These are phyloP conservation scores for Tylopilus cervinicoccineus DNA, from an alignment of 768 basidiomycete species.

Conservation along the genomic window DNA sequence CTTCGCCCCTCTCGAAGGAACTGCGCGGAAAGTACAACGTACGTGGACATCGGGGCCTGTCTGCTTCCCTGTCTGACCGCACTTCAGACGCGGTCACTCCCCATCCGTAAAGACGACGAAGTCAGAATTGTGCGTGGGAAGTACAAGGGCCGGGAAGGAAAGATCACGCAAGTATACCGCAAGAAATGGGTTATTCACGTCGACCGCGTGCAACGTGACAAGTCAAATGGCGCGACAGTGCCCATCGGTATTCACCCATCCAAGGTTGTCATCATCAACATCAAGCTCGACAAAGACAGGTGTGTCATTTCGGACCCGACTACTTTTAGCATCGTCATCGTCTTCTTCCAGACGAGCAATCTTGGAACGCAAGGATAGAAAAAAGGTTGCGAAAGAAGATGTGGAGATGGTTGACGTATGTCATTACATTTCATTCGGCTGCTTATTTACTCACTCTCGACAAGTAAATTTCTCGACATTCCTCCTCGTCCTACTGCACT, in stretches of 20 bases:
- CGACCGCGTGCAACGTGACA: conserved; percentile 96
- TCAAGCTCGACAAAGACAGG: conserved; percentile 94
- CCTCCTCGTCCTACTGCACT: conserved; percentile 15
- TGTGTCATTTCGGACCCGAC: conserved; percentile 26
- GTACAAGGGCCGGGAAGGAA: conserved; percentile 98
- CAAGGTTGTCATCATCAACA: conserved; percentile 90
- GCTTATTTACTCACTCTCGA: conserved; percentile 11
- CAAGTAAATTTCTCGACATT: conserved; percentile 21
- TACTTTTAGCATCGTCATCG: neutral
- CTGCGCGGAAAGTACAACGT: conserved; percentile 90
- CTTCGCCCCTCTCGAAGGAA: conserved; percentile 92
- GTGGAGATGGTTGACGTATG: conserved; percentile 81
- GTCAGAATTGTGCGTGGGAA: conserved; percentile 95
- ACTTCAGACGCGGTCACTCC: conserved; percentile 72
- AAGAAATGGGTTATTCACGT: conserved; percentile 99
- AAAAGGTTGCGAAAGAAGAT: conserved; percentile 58
- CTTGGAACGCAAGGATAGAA: conserved; percentile 80
- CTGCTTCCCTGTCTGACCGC: neutral
- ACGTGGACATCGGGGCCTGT: conserved; percentile 28
- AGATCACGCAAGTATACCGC: conserved; percentile 96
- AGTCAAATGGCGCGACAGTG: conserved; percentile 91
- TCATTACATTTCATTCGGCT: conserved; percentile 21
- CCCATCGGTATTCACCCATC: conserved; percentile 95
- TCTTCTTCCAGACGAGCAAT: conserved; percentile 62
- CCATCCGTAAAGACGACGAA: conserved; percentile 98